Evolutionary conservation across 2,329 filamentous ascomycete species (phyloP), one percentile per base, ranked within the genome.

Genomic region (Ceratocystis papillata): DNA sequence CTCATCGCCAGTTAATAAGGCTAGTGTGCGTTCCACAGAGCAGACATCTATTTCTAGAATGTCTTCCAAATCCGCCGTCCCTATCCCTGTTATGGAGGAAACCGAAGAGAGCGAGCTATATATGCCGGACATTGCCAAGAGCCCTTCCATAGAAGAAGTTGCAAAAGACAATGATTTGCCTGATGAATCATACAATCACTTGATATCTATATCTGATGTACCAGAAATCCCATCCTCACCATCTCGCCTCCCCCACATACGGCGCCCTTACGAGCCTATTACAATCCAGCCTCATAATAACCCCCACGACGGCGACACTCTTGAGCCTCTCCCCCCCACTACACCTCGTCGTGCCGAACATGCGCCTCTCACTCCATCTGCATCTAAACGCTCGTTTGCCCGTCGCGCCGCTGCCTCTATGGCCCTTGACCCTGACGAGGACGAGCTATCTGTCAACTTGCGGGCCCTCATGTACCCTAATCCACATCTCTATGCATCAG

Each of bases 401-500:
- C 72, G 71, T 30, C 73, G 71, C 66, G 75, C 77, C 59, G 73
- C 80, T 63, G 72, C 79, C 57, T 79, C 78, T 28, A 75, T 80
- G 66, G 70, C 79, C 10, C 75, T 69, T 4, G 70, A 72, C 5
- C 70, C 73, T 53, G 72, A 73, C 20, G 73, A 74, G 57, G 77
- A 77, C 64, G 76, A 77, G 45, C 75, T 76, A 20, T 73, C 75
- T 12, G 72, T 78, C 59, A 72, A 74, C 30, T 71, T 71, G 8
- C 69, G 69, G 50, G 69, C 41, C 30, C 37, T 59, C 2, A 17
- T 63, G 12, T 28, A 66, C 33, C 22, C 48, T 3, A 53, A 22
- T 5, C 12, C 37, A 41, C 37, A 15, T 41, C 10, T 15, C 10
- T 12, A 41, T 41, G 10, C 37, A 41, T 41, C 37, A 41, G 12